These are phyloP conservation scores for Alternaria triticimaculans DNA, from an alignment of 2,329 filamentous ascomycete genomes.

Conservation along the genomic window DNA sequence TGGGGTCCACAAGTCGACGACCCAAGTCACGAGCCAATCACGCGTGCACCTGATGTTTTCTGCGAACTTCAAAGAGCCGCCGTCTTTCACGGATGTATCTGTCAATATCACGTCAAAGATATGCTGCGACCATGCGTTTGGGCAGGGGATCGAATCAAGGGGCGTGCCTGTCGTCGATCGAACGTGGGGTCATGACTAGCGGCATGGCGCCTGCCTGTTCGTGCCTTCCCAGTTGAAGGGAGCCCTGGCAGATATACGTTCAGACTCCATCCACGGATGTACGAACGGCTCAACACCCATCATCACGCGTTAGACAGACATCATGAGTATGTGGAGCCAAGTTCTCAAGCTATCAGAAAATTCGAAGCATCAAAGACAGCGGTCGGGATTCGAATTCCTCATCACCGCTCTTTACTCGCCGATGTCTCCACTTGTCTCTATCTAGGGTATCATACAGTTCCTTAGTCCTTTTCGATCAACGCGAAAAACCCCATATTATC, in stretches of 20 bases:
- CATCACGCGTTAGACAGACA: background rate
- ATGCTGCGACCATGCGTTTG: constrained; percentile 3
- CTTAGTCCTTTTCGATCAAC: background rate
- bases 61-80: background rate
- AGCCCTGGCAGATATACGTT: background rate
- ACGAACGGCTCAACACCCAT: background rate
- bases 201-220: constrained; percentile 5
- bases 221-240: background rate
- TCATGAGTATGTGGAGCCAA: background rate
- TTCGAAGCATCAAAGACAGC: background rate
- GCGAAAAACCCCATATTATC: too few species aligned
- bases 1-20: constrained; percentile 6
- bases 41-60: constrained; percentile 8
- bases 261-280: background rate
- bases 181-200: constrained; percentile 17
- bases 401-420: constrained; percentile 2
- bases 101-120: background rate
- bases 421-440: background rate
- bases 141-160: constrained; percentile 7
- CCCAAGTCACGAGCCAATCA: constrained; percentile 13
- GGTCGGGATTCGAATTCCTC: background rate
- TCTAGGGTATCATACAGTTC: constrained; percentile 9
- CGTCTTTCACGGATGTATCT: background rate
- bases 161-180: constrained; percentile 11
- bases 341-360: background rate